Percentiles rank a stretch among this genome's conserved stretches.
phyloP scores from a whole-genome alignment of 108 stramenopile genomes.

The Fragilaria radians region DNA sequence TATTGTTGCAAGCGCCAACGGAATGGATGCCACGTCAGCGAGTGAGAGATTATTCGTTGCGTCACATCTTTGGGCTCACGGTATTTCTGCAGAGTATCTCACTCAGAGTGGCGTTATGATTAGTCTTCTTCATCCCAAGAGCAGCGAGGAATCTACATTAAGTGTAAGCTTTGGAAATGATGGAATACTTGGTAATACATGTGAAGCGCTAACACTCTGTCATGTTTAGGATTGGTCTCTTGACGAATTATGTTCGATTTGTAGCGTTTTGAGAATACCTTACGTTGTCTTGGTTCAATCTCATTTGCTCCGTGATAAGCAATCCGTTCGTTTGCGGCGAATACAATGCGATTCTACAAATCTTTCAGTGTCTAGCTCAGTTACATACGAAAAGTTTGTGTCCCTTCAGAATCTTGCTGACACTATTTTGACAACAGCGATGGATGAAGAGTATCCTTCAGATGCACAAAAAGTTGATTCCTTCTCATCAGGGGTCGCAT shows the following conservation, averaged over 20 bases:
- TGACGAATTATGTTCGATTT: constrained; percentile 60
- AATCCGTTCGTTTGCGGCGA: constrained; percentile 54
- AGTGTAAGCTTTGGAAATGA: not conserved
- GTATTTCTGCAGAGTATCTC: constrained; percentile 71
- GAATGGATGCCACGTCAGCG: constrained; percentile 41
- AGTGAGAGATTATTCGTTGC: constrained; percentile 52
- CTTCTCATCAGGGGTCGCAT: not conserved
- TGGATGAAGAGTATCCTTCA: not conserved
- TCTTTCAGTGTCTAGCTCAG: constrained; percentile 12
- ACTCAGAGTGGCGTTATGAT: constrained; percentile 62
- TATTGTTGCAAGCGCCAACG: constrained; percentile 54
- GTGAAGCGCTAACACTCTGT: not conserved
- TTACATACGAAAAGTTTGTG: constrained; percentile 41
- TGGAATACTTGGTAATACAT: too few species aligned
- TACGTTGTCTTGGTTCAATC: constrained; percentile 69
- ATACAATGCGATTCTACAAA: constrained; percentile 15
- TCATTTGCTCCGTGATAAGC: constrained; percentile 63
- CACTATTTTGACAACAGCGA: constrained; percentile 29
- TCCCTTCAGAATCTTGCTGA: constrained; percentile 36
- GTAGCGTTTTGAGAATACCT: constrained; percentile 65
- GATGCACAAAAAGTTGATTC: not conserved
- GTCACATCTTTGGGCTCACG: constrained; percentile 51
- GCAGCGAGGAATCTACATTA: not conserved
- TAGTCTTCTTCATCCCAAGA: constrained; percentile 26
- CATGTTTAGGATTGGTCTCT: constrained; percentile 42